Evolutionary conservation across 768 basidiomycete species (phyloP).

Genomic region (Suillus cothurnatus): DNA sequence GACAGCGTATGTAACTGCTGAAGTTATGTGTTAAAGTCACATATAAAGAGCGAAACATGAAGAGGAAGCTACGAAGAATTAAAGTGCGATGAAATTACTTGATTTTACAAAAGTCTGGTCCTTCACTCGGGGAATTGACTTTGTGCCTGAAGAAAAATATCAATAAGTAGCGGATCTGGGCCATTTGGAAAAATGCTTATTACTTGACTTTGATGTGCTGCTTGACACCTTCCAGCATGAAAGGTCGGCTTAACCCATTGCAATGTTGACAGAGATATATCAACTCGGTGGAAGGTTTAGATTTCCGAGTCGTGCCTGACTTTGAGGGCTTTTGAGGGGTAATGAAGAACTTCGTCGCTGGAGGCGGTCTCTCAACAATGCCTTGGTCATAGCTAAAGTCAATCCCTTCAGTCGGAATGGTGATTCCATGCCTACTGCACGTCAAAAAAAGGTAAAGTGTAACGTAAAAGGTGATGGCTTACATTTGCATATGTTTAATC

Average conservation of each 20-base stretch:
- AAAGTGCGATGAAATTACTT: not conserved
- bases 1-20: not conserved
- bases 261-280: conserved; percentile 1
- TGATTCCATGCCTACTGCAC: not conserved
- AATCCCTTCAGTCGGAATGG: not conserved
- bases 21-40: not conserved
- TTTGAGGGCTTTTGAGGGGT: not conserved
- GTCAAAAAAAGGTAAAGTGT: not conserved
- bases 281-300: not conserved
- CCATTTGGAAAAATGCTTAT: not conserved
- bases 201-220: conserved; percentile 1
- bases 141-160: not conserved
- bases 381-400: conserved; percentile 1
- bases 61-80: not conserved
- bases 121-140: not conserved
- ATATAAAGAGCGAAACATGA: not conserved
- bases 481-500: not conserved
- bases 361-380: not conserved
- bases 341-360: not conserved
- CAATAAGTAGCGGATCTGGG: not conserved
- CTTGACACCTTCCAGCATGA: not conserved
- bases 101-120: not conserved
- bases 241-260: not conserved
- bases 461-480: not conserved
- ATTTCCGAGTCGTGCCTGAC: not conserved